phyloP scores from a whole-genome alignment of 2,329 filamentous ascomycete species.

The Chrysosporium keratinophilum region DNA sequence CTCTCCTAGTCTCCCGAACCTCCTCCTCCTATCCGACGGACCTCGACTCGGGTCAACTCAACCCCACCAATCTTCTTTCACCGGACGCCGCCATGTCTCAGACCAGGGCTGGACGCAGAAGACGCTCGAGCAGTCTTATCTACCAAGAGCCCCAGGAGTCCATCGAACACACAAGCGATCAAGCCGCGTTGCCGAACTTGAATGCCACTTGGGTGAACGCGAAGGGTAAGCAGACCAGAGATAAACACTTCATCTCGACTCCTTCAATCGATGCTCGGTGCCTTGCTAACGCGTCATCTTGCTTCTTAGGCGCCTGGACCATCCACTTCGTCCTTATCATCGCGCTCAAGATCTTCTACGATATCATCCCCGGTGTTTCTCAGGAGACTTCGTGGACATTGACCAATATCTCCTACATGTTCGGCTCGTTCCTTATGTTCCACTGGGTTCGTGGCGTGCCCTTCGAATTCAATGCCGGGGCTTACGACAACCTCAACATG shows the following conservation, averaged over 20 bases:
- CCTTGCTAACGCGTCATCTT: constrained; percentile 16
- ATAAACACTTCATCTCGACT: not conserved
- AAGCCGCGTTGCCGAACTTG: constrained; percentile 84
- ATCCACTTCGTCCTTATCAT: constrained; percentile 92
- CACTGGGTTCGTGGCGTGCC: constrained; percentile 96
- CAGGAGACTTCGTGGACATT: constrained; percentile 98
- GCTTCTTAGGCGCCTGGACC: constrained; percentile 73
- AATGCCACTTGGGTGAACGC: constrained; percentile 99
- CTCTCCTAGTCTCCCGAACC: constrained; percentile 77
- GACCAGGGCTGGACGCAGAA: constrained; percentile 62
- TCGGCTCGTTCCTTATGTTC: constrained; percentile 98
- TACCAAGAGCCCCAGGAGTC: constrained; percentile 96
- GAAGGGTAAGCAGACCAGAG: constrained; percentile 61
- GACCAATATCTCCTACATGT: constrained; percentile 98
- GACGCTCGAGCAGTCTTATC: constrained; percentile 95
- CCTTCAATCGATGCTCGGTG: not conserved
- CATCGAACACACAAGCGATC: constrained; percentile 93
- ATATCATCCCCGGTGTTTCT: constrained; percentile 89
- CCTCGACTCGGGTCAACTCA: constrained; percentile 53
- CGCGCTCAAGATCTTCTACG: constrained; percentile 88
- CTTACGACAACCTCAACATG: constrained; percentile 99
- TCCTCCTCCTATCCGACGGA: constrained; percentile 75
- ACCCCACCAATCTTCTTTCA: constrained; percentile 36
- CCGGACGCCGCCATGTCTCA: constrained; percentile 52
- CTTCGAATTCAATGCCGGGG: constrained; percentile 96